These are phyloP conservation scores for Auricularia cornea DNA, from an alignment of 768 basidiomycete species.

Conservation along the genomic window DNA sequence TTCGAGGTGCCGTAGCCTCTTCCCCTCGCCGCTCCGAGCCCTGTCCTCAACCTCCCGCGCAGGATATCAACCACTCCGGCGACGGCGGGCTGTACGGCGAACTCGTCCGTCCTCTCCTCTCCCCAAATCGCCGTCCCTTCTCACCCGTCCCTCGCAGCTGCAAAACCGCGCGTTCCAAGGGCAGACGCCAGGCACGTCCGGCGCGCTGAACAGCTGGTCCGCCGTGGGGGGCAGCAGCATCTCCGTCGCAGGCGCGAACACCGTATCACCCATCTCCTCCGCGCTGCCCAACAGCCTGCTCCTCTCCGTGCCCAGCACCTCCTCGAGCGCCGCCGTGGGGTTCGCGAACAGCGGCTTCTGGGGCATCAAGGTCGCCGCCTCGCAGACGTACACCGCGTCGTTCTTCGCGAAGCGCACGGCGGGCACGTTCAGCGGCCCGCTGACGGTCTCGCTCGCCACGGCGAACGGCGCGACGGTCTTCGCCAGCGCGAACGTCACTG, in stretches of 20 bases:
- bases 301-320: slow-evolving; percentile 34
- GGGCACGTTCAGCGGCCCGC: slow-evolving; percentile 29
- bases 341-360: slow-evolving; percentile 48
- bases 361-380: slow-evolving; percentile 49
- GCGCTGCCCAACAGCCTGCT: slow-evolving; percentile 58
- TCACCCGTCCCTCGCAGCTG: no score
- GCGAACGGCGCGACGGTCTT: slow-evolving; percentile 33
- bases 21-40: no score
- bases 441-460: slow-evolving; percentile 40
- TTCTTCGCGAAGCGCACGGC: slow-evolving; percentile 51
- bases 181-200: slow-evolving; percentile 31
- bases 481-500: slow-evolving; percentile 29
- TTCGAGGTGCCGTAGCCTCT: slow-evolving; percentile 54
- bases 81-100: slow-evolving; percentile 66
- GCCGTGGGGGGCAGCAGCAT: slow-evolving; percentile 39
- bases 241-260: slow-evolving; percentile 40
- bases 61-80: slow-evolving; percentile 64
- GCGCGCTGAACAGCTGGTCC: slow-evolving; percentile 45
- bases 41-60: no score
- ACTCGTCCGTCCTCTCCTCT: slow-evolving; percentile 23
- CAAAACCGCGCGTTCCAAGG: slow-evolving; percentile 61
- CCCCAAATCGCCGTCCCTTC: slow-evolving; percentile 2
- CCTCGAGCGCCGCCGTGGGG: slow-evolving; percentile 34
- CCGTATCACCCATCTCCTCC: slow-evolving; percentile 37
- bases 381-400: slow-evolving; percentile 49